Percentiles rank a stretch among this genome's conserved stretches.
These are phyloP conservation scores for Malassezia nana DNA, from an alignment of 1,284 basidiomycete species.

Conservation along the genomic window DNA sequence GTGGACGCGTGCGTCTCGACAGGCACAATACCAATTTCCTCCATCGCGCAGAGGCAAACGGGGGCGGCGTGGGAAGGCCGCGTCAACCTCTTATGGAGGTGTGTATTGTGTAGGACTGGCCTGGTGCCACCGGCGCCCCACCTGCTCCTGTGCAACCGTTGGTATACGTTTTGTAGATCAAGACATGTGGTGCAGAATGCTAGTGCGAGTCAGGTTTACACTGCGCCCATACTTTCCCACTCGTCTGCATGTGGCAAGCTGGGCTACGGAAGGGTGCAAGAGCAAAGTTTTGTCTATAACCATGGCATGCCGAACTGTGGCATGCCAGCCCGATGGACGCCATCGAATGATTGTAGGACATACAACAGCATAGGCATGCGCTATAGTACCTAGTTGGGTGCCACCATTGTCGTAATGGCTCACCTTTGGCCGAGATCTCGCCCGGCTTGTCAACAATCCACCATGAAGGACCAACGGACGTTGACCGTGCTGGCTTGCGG, in stretches of 20 bases:
- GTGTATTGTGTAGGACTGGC: background rate
- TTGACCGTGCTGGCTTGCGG: slow-evolving; percentile 58
- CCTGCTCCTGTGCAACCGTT: background rate
- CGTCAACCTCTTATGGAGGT: slow-evolving; percentile 5
- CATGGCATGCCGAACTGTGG: background rate
- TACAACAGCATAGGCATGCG: no score
- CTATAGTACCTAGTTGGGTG: no score
- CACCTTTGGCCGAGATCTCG: background rate
- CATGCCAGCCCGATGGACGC: background rate
- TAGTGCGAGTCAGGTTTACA: background rate
- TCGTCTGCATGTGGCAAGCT: slow-evolving; percentile 1
- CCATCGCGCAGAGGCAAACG: slow-evolving; percentile 24
- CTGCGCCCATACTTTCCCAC: slow-evolving; percentile 14
- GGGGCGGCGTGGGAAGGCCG: slow-evolving; percentile 3
- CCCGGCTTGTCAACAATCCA: background rate
- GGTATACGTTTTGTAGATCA: background rate
- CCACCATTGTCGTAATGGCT: no score
- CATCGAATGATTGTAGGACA: background rate
- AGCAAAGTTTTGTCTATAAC: background rate
- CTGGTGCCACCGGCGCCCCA: background rate
- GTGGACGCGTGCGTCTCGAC: slow-evolving; percentile 3
- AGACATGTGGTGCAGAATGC: background rate
- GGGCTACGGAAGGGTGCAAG: slow-evolving; percentile 18
- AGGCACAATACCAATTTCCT: slow-evolving; percentile 39
- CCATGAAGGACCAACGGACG: slow-evolving; percentile 13